Evolutionary conservation across 2,329 filamentous ascomycete genomes (phyloP).

Genomic region (Aspergillus pseudoterreus): DNA sequence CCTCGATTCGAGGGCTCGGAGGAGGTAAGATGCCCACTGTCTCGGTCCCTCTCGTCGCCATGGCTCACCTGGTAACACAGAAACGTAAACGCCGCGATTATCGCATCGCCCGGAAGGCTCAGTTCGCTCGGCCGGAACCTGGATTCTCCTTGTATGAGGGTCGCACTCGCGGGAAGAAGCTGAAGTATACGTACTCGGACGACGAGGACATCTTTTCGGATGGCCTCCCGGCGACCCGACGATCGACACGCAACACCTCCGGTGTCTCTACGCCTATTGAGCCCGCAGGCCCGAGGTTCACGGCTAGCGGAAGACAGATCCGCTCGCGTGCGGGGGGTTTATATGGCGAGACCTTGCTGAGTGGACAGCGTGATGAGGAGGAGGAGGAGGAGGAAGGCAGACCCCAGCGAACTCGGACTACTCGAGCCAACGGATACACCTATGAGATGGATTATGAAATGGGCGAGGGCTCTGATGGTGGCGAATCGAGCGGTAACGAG

Average conservation of each 20-base stretch:
- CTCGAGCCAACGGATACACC: slow-evolving; percentile 41
- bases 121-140: slow-evolving; percentile 80
- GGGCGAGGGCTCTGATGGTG: slow-evolving; percentile 64
- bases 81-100: slow-evolving; percentile 94
- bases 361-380: slow-evolving; percentile 48
- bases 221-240: slow-evolving; percentile 62
- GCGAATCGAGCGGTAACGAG: slow-evolving; percentile 60
- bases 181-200: slow-evolving; percentile 94
- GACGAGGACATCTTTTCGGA: slow-evolving; percentile 68
- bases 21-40: slow-evolving; percentile 56
- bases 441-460: slow-evolving; percentile 59
- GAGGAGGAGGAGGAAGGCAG: slow-evolving; percentile 44
- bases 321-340: slow-evolving; percentile 50
- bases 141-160: slow-evolving; percentile 95
- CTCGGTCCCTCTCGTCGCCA: background rate
- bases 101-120: slow-evolving; percentile 76
- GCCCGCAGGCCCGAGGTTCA: slow-evolving; percentile 61
- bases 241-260: slow-evolving; percentile 62
- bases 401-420: slow-evolving; percentile 36
- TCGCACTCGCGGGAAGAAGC: slow-evolving; percentile 89
- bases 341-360: slow-evolving; percentile 55
- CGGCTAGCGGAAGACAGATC: slow-evolving; percentile 84
- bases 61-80: slow-evolving; percentile 41
- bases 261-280: slow-evolving; percentile 71
- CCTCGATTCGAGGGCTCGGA: slow-evolving; percentile 91